Evolutionary conservation across 2,329 filamentous ascomycete species (phyloP).

Genomic region (Thermothelomyces thermophilus): DNA sequence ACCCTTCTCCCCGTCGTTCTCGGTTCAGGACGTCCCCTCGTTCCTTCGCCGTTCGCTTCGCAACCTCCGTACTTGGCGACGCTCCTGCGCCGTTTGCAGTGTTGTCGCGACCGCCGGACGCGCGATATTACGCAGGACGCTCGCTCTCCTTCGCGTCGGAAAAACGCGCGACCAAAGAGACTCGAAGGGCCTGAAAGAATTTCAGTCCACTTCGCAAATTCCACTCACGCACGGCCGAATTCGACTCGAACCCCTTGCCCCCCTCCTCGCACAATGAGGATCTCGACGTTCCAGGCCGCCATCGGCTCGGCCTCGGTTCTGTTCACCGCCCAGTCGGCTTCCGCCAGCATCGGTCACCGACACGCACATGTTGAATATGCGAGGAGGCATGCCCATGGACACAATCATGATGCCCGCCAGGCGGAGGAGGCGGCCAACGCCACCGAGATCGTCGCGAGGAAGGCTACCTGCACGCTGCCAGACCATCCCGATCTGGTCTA

Average conservation of each 20-base stretch:
- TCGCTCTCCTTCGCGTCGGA: neutral
- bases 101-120: neutral
- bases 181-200: too few relatives aligned
- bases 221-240: too few relatives aligned
- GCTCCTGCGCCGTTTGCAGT: too few relatives aligned
- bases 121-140: neutral
- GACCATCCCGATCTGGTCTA: constrained; percentile 58
- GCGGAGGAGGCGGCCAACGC: constrained; percentile 17
- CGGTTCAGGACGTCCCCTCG: constrained; percentile 19
- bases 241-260: too few relatives aligned
- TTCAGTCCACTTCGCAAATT: neutral
- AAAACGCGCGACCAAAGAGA: neutral
- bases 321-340: constrained; percentile 36
- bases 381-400: constrained; percentile 21
- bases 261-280: constrained; percentile 44
- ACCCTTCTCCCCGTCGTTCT: constrained; percentile 11
- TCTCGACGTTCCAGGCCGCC: constrained; percentile 43
- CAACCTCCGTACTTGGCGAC: neutral
- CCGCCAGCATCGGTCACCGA: constrained; percentile 35
- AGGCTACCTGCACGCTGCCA: constrained; percentile 59
- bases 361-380: constrained; percentile 31
- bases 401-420: constrained; percentile 19
- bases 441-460: constrained; percentile 43
- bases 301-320: constrained; percentile 44
- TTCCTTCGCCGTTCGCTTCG: constrained; percentile 20